Evolutionary conservation across 805 yeast species (phyloP).

Genomic region (Teunomyces gatunensis): DNA sequence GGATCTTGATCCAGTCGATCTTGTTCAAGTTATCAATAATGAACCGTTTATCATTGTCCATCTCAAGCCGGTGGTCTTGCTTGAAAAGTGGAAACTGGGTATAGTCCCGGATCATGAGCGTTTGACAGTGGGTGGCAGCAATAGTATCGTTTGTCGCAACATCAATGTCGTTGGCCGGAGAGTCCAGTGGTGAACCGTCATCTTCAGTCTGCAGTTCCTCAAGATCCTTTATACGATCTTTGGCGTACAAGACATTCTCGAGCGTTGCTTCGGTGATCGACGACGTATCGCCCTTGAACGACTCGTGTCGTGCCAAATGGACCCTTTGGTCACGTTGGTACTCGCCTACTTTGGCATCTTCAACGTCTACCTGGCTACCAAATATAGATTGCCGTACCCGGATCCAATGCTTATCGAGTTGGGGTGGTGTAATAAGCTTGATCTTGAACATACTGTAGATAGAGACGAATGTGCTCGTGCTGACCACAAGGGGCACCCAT

Average conservation of each 20-base stretch:
- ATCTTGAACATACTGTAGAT: constrained; percentile 40
- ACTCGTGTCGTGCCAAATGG: constrained; percentile 27
- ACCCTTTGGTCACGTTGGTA: constrained; percentile 26
- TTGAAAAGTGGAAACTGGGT: constrained; percentile 29
- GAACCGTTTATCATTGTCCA: constrained; percentile 33
- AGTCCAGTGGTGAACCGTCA: constrained; percentile 10
- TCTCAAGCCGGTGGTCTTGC: constrained; percentile 22
- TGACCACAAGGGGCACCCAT: constrained; percentile 49
- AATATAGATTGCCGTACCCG: constrained; percentile 32
- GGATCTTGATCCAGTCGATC: constrained; percentile 74
- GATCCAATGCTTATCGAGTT: constrained; percentile 31
- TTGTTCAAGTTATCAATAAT: constrained; percentile 57
- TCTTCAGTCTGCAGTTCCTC: constrained; percentile 10
- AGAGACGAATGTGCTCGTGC: constrained; percentile 33
- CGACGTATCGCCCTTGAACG: constrained; percentile 43
- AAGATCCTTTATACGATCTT: constrained; percentile 15
- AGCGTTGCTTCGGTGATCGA: constrained; percentile 33
- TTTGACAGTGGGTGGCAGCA: constrained; percentile 13
- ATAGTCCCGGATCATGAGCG: constrained; percentile 15
- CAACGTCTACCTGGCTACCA: constrained; percentile 26
- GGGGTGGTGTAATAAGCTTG: constrained; percentile 22
- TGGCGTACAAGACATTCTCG: constrained; percentile 38
- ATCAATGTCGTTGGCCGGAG: constrained; percentile 4
- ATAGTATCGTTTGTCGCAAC: constrained; percentile 23
- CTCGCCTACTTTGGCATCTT: constrained; percentile 32